Conservation (phyloP, 2,329 filamentous ascomycete genomes). For the Ascocoryne sarcoides region DNA sequence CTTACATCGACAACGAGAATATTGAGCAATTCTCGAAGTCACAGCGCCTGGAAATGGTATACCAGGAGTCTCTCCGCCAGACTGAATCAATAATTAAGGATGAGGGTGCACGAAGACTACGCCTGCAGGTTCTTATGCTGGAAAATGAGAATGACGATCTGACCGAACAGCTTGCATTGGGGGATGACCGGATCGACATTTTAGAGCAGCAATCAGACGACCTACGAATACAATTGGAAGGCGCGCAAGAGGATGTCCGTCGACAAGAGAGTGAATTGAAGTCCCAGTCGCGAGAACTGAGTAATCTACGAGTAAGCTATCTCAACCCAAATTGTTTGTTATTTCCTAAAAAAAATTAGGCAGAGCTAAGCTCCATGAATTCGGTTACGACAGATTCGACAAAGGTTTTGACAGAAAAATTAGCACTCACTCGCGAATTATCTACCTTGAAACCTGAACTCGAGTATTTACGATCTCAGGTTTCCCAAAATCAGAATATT, state of each 20-base stretch:
- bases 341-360: slow-evolving; percentile 35
- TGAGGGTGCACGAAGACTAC: slow-evolving; percentile 63
- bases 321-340: background rate
- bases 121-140: slow-evolving; percentile 61
- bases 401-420: slow-evolving; percentile 59
- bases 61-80: slow-evolving; percentile 55
- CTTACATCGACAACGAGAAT: slow-evolving; percentile 21
- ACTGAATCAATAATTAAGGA: slow-evolving; percentile 63
- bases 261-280: slow-evolving; percentile 35
- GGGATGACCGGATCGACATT: slow-evolving; percentile 50
- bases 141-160: slow-evolving; percentile 65
- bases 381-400: slow-evolving; percentile 59
- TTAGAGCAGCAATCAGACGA: slow-evolving; percentile 42
- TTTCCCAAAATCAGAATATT: slow-evolving; percentile 53
- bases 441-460: slow-evolving; percentile 50
- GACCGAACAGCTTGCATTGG: slow-evolving; percentile 50
- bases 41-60: slow-evolving; percentile 55
- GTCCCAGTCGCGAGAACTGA: slow-evolving; percentile 43
- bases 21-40: slow-evolving; percentile 25
- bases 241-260: slow-evolving; percentile 33
- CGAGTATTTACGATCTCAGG: slow-evolving; percentile 52
- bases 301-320: slow-evolving; percentile 42
- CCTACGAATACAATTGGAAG: slow-evolving; percentile 38
- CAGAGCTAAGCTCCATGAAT: slow-evolving; percentile 62
- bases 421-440: slow-evolving; percentile 51